phyloP scores from a whole-genome alignment of 768 basidiomycete genomes.

The Ramaria sp. region DNA sequence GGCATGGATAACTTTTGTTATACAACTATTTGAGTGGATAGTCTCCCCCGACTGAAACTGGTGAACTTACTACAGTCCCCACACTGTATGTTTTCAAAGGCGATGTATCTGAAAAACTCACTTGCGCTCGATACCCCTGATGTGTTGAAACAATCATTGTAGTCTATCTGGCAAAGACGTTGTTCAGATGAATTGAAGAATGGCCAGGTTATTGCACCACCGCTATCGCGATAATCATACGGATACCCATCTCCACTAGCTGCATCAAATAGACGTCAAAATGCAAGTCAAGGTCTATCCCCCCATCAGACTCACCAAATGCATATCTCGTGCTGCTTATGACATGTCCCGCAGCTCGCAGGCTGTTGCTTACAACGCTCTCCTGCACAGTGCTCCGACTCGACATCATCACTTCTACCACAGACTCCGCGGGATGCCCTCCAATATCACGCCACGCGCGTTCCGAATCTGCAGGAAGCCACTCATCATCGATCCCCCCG shows the following conservation, averaged over 20 bases:
- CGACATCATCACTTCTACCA: slow-evolving; percentile 17
- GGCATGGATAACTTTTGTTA: slow-evolving; percentile 19
- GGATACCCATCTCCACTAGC: slow-evolving; percentile 25
- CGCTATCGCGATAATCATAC: slow-evolving; percentile 14
- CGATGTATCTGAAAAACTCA: slow-evolving; percentile 24
- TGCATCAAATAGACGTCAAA: slow-evolving; percentile 4
- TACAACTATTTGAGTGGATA: not conserved
- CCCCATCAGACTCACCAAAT: slow-evolving; percentile 2
- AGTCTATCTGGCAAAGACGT: not conserved
- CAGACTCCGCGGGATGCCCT: slow-evolving; percentile 15
- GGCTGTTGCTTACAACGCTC: not conserved
- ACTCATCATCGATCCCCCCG: slow-evolving; percentile 12
- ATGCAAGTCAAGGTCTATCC: not conserved
- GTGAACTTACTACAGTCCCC: slow-evolving; percentile 23
- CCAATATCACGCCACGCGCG: slow-evolving; percentile 23
- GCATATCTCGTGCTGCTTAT: slow-evolving; percentile 5
- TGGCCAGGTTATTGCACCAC: not conserved
- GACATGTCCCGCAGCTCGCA: slow-evolving; percentile 4
- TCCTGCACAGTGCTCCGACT: not conserved
- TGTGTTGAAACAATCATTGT: slow-evolving; percentile 15
- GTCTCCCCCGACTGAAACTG: not conserved
- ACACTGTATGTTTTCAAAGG: slow-evolving; percentile 21
- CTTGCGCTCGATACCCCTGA: slow-evolving; percentile 13
- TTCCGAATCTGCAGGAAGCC: slow-evolving; percentile 4
- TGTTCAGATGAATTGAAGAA: not conserved